Base-by-base conservation (phyloP, 179 eudicot genomes). In the Silene noctiflora region DNA sequence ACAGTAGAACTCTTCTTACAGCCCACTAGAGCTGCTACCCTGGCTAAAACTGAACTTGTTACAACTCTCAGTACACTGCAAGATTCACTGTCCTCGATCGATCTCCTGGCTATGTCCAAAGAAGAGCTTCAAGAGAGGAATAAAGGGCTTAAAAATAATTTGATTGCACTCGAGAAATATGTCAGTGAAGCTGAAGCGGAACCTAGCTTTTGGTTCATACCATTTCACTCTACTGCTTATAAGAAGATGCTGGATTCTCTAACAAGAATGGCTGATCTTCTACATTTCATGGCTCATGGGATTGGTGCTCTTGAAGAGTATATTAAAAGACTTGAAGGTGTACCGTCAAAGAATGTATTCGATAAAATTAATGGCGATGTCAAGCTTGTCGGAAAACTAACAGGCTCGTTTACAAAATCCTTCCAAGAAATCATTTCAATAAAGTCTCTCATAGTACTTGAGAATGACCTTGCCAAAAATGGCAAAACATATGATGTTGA, bases 181-280 rank as follows among this genome's bases (percentile, higher is more conserved):
- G 81, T 84, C 22, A 86, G 61, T 68, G 96, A 92, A 81, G 97
- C 96, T 64, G 93, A 89, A 31, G 81, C 72, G 20, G 97, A 92
- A 78, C 96, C 97, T 55, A 88, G 86, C 44, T 92, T 92, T 72
- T 92, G 97, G 97, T 88, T 87, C 72, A 64, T 83, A 71, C 97
- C 97, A 25, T 92, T 92, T 74, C 72, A 83, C 62, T 46, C 84
- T 80, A 75, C 73, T 72, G 82, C 86, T 33, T 92, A 89, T 64
- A 53, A 71, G 44, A 92, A 85, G 76, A 79, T 92, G 31, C 76
- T 85, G 31, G 79, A 39, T 20, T 85, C 91, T 4, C 73, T 91
- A 59, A 80, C 89, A 31, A 90, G 81, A 75, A 91, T 87, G 82
- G 81, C 67, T 20, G 91, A 87, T 72, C 76, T 84, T 46, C 58